These are phyloP conservation scores for Candida xyloterini DNA, from an alignment of 805 yeast species.

Conservation along the genomic window DNA sequence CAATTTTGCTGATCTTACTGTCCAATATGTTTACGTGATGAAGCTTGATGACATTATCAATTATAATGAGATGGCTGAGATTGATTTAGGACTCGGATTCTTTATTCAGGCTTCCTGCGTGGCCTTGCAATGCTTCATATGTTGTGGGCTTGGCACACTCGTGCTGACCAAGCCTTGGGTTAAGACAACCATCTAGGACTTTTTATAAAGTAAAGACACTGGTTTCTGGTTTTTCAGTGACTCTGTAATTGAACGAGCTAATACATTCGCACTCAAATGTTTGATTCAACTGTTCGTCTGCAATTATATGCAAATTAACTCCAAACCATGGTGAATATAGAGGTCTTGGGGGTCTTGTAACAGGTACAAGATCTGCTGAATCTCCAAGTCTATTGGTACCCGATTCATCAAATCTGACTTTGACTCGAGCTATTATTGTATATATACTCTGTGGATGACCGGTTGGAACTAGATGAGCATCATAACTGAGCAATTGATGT, in stretches of 20 bases:
- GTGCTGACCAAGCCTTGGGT: slow-evolving; percentile 19
- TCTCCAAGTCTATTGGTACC: slow-evolving; percentile 68
- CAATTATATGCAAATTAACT: slow-evolving; percentile 54
- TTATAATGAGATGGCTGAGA: slow-evolving; percentile 19
- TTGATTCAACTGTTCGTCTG: slow-evolving; percentile 47
- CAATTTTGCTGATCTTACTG: slow-evolving; percentile 11
- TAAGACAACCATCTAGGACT: slow-evolving; percentile 3
- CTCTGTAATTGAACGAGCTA: slow-evolving; percentile 60
- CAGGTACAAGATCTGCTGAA: slow-evolving; percentile 48
- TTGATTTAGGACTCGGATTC: slow-evolving; percentile 20
- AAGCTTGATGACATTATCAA: slow-evolving; percentile 17
- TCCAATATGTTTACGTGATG: slow-evolving; percentile 17
- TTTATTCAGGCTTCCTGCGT: slow-evolving; percentile 14
- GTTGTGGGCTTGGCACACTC: slow-evolving; percentile 16
- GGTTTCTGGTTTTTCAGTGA: slow-evolving; percentile 61
- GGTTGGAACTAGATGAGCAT: slow-evolving; percentile 60
- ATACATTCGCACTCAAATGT: slow-evolving; percentile 45
- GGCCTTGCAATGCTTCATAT: slow-evolving; percentile 12
- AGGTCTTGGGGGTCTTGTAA: slow-evolving; percentile 38
- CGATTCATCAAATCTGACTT: slow-evolving; percentile 73
- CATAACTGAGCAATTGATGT: slow-evolving; percentile 62
- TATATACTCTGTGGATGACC: slow-evolving; percentile 23
- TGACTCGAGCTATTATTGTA: slow-evolving; percentile 47
- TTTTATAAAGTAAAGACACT: slow-evolving; percentile 29
- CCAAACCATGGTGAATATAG: slow-evolving; percentile 74